These are phyloP conservation scores for Cicer pinnatifidum DNA, from an alignment of 306 rosid genomes.

Conservation along the genomic window DNA sequence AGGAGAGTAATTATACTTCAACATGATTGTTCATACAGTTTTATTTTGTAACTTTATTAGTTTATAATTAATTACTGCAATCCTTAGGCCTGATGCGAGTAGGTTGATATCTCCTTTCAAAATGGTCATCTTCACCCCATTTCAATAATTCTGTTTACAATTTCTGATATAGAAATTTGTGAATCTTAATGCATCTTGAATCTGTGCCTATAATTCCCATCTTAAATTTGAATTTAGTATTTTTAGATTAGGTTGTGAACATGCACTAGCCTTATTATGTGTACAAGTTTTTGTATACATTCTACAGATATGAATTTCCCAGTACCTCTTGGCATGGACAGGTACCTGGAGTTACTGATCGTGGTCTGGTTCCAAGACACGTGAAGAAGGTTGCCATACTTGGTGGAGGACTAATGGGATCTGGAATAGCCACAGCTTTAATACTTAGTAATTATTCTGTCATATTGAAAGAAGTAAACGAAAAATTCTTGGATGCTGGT, in stretches of 20 bases:
- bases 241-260: slow-evolving; percentile 16
- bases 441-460: slow-evolving; percentile 76
- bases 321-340: slow-evolving; percentile 47
- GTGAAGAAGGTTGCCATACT: slow-evolving; percentile 84
- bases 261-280: slow-evolving; percentile 24
- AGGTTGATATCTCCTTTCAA: slow-evolving; percentile 33
- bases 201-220: background rate
- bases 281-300: slow-evolving; percentile 1
- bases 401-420: slow-evolving; percentile 99
- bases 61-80: background rate
- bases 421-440: slow-evolving; percentile 93
- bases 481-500: slow-evolving; percentile 89
- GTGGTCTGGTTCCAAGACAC: slow-evolving; percentile 76
- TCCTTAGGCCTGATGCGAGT: slow-evolving; percentile 6
- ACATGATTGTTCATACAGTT: slow-evolving; percentile 25
- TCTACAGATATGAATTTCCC: slow-evolving; percentile 18
- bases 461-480: slow-evolving; percentile 87
- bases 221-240: slow-evolving; percentile 27
- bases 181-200: slow-evolving; percentile 29
- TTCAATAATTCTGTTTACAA: slow-evolving; percentile 3
- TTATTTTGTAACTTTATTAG: background rate
- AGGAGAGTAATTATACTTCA: background rate
- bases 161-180: slow-evolving; percentile 9
- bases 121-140: background rate
- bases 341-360: slow-evolving; percentile 94